These are phyloP conservation scores for Chytridium lagenaria DNA, from an alignment of 371 early-diverging fungal genomes.

Conservation along the genomic window DNA sequence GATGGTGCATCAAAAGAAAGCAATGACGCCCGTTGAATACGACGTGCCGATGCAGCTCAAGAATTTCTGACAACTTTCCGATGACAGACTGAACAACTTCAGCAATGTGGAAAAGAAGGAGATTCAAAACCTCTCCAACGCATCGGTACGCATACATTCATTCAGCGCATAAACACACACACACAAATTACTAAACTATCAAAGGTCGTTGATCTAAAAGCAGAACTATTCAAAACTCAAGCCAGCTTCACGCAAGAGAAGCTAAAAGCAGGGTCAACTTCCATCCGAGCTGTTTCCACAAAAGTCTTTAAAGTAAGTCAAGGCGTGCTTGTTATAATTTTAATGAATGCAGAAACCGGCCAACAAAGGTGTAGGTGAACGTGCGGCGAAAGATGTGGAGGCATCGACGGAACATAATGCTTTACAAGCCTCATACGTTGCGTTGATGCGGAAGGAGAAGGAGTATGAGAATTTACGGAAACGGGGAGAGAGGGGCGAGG, in stretches of 20 bases:
- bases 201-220: conserved; percentile 49
- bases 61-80: too few relatives aligned
- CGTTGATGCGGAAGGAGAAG: conserved; percentile 69
- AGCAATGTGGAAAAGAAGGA: conserved; percentile 2
- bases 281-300: conserved; percentile 21
- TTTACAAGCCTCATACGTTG: conserved; percentile 58
- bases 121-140: conserved; percentile 20
- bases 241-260: conserved; percentile 34
- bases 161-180: background rate
- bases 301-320: conserved; percentile 42
- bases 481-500: conserved; percentile 44
- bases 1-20: too few relatives aligned
- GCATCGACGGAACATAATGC: conserved; percentile 48
- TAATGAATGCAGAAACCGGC: too few relatives aligned
- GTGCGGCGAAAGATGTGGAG: conserved; percentile 43
- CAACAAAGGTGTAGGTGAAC: conserved; percentile 63
- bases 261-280: conserved; percentile 19
- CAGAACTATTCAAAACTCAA: conserved; percentile 44
- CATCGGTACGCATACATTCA: conserved; percentile 20
- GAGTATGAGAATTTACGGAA: conserved; percentile 64
- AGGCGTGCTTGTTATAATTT: too few relatives aligned
- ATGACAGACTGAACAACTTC: background rate
- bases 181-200: background rate
- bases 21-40: too few relatives aligned
- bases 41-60: too few relatives aligned